A percentile compares a stretch with the other conserved stretches of the same genome.
Conservation (phyloP, 441 rosid species). For the Pelargonium citronellum region DNA sequence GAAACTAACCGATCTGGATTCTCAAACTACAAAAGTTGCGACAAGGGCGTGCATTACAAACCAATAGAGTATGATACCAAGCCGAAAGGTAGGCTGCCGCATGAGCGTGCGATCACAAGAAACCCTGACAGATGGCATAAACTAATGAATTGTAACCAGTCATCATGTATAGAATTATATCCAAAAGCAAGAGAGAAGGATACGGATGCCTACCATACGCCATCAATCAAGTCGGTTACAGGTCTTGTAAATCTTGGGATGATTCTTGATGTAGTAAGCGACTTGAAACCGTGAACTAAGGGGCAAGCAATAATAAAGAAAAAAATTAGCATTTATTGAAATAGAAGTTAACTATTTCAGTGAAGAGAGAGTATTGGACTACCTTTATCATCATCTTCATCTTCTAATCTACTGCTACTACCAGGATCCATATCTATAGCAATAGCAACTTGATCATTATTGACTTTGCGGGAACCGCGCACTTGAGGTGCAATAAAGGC, state of each 20-base stretch:
- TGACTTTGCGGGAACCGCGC: conserved; percentile 81
- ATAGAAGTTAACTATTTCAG: neutral
- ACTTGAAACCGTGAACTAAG: conserved; percentile 92
- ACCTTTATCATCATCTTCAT: conserved; percentile 98
- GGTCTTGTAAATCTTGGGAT: conserved; percentile 85
- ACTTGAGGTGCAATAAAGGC: conserved; percentile 69
- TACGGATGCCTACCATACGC: conserved; percentile 60
- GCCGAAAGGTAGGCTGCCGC: conserved; percentile 90
- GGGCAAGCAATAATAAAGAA: conserved; percentile 16
- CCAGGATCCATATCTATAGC: conserved; percentile 62
- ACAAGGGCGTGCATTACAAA: conserved; percentile 77
- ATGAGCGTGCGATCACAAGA: conserved; percentile 93
- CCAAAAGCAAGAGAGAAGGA: conserved; percentile 8
- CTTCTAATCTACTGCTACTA: conserved; percentile 55
- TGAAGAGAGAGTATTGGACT: conserved; percentile 6
- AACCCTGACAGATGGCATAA: conserved; percentile 51
- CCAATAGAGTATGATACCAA: conserved; percentile 86
- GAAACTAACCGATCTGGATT: conserved; percentile 34
- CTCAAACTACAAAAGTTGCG: conserved; percentile 66
- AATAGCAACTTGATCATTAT: conserved; percentile 88
- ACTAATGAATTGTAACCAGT: conserved; percentile 8
- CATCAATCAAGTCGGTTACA: conserved; percentile 76
- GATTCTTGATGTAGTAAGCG: conserved; percentile 75
- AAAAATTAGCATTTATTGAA: conserved; percentile 2
- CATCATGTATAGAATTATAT: conserved; percentile 13